These are phyloP conservation scores for Cornus suecica DNA, from an alignment of 148 eudicot species.

Conservation along the genomic window DNA sequence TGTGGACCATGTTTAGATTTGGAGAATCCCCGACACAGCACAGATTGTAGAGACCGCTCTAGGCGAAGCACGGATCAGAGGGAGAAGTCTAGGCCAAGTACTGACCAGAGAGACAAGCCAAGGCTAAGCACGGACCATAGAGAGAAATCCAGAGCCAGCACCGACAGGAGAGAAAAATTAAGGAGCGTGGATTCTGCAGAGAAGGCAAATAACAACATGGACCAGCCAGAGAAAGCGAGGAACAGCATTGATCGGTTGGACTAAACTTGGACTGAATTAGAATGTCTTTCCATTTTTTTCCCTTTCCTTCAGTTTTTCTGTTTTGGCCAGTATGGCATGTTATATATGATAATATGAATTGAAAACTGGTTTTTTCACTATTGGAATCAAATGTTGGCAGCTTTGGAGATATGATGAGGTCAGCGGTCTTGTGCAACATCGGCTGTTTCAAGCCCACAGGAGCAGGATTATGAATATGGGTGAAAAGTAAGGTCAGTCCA, in stretches of 20 bases:
- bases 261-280: conserved; percentile 7
- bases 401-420: conserved; percentile 78
- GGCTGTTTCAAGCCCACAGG: conserved; percentile 78
- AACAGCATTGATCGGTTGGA: conserved; percentile 88
- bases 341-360: neutral
- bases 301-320: neutral
- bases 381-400: conserved; percentile 40
- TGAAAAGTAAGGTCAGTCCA: conserved; percentile 17
- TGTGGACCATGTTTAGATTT: conserved; percentile 34
- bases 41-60: conserved; percentile 56
- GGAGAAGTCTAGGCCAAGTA: conserved; percentile 43
- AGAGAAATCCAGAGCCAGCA: conserved; percentile 62
- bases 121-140: conserved; percentile 49
- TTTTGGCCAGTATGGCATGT: neutral
- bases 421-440: conserved; percentile 75
- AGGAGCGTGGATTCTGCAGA: conserved; percentile 52
- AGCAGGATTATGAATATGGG: conserved; percentile 27
- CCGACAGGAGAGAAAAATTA: conserved; percentile 61
- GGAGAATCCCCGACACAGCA: conserved; percentile 65
- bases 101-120: conserved; percentile 62
- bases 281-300: neutral
- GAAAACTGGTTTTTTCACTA: conserved; percentile 16
- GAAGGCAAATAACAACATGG: conserved; percentile 38
- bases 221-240: conserved; percentile 75
- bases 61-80: conserved; percentile 24